Evolutionary conservation across 2,329 filamentous ascomycete species (phyloP).

Genomic region (Colletotrichum lupini): DNA sequence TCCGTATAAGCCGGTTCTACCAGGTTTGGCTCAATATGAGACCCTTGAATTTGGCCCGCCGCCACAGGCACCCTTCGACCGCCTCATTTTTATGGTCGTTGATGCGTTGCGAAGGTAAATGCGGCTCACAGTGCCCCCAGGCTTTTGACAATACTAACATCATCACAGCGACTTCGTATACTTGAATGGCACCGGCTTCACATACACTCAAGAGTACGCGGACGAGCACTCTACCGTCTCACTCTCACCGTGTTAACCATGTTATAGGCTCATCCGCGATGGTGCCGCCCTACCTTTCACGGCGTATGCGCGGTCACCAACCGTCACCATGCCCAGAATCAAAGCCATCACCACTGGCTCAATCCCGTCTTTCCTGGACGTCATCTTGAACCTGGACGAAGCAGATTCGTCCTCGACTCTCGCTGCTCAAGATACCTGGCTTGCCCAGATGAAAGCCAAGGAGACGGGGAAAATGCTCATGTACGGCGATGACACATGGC

Average conservation of each 20-base stretch:
- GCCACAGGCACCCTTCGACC: slow-evolving; percentile 82
- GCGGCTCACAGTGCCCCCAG: background rate
- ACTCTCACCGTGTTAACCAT: background rate
- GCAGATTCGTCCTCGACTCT: slow-evolving; percentile 91
- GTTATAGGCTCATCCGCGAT: slow-evolving; percentile 80
- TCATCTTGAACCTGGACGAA: slow-evolving; percentile 96
- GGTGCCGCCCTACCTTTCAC: slow-evolving; percentile 93
- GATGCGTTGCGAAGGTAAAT: slow-evolving; percentile 88
- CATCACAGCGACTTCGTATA: slow-evolving; percentile 88
- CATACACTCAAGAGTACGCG: slow-evolving; percentile 85
- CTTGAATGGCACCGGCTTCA: slow-evolving; percentile 80
- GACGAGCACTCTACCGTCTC: background rate
- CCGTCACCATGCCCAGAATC: slow-evolving; percentile 97
- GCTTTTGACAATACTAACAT: slow-evolving; percentile 35
- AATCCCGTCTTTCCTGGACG: slow-evolving; percentile 96
- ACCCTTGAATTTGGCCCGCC: slow-evolving; percentile 63
- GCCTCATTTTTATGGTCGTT: slow-evolving; percentile 96
- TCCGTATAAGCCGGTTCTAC: slow-evolving; percentile 93
- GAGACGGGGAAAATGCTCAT: slow-evolving; percentile 82
- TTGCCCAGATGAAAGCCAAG: slow-evolving; percentile 88
- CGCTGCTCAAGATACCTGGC: slow-evolving; percentile 92
- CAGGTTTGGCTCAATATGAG: slow-evolving; percentile 81
- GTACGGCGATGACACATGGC: slow-evolving; percentile 98
- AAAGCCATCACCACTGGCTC: slow-evolving; percentile 98
- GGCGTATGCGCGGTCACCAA: slow-evolving; percentile 94